Conservation (phyloP, 1,284 basidiomycete species). For the Agaricales sp. region DNA sequence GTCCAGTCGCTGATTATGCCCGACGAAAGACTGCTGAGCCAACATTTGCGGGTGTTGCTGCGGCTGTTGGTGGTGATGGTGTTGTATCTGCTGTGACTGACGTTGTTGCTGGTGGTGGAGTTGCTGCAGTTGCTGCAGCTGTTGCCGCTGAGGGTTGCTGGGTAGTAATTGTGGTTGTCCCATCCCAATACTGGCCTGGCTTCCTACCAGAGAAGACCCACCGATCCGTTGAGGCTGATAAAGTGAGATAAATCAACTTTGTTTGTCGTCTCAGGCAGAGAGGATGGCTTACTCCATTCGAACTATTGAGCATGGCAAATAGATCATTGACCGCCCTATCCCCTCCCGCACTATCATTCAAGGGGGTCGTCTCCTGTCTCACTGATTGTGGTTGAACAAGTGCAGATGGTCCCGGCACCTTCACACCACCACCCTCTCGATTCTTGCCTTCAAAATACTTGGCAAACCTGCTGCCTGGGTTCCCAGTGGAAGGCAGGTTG, state of each 20-base stretch:
- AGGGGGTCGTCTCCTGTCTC: neutral
- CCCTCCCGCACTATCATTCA: conserved; percentile 27
- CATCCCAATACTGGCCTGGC: conserved; percentile 18
- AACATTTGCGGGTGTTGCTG: conserved; percentile 21
- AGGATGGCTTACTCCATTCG: conserved; percentile 39
- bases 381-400: neutral
- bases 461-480: conserved; percentile 61
- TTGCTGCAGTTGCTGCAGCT: conserved; percentile 16
- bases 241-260: no score
- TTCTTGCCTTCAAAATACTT: conserved; percentile 74
- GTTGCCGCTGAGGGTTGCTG: conserved; percentile 26
- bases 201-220: conserved; percentile 11
- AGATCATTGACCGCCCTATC: conserved; percentile 63
- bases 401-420: neutral
- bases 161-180: conserved; percentile 19
- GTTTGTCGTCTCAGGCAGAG: conserved; percentile 13
- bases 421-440: conserved; percentile 26
- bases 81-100: conserved; percentile 34
- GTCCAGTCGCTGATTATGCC: conserved; percentile 38
- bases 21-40: conserved; percentile 15
- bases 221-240: conserved; percentile 2
- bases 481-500: neutral
- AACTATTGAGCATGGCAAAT: conserved; percentile 62
- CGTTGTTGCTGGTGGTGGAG: conserved; percentile 19
- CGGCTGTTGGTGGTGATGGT: conserved; percentile 30